Evolutionary conservation across 1,139 yeast genomes (phyloP), one percentile per base, ranked within the genome.

Genomic region (Kodamaea ohmeri): DNA sequence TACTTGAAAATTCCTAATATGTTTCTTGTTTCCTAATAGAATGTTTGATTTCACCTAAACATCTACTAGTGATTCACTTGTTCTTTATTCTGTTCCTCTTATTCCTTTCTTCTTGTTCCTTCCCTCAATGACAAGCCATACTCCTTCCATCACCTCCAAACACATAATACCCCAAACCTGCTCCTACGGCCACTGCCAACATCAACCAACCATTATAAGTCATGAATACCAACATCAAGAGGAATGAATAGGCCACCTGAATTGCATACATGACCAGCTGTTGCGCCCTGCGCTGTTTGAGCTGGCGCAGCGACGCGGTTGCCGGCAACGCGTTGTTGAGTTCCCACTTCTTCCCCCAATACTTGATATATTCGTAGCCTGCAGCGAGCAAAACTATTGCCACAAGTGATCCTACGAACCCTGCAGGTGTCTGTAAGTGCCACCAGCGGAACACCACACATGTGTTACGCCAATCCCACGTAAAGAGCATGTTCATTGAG

Each of bases 161-260:
- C 11, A 76, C 31, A 50, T 71, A 78, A 50, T 80, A 72, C 1
- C 95, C 95, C 18, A 78, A 29, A 13, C 68, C 71, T 1, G 92
- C 92, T 1, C 95, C 95, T 3, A 72, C 47, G 1, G 77, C 80
- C 19, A 83, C 84, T 2, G 90, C 80, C 12, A 78, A 39, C 92
- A 85, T 84, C 36, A 80, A 72, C 88, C 89, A 85, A 4, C 92
- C 88, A 55, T 85, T 84, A 56, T 83, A 85, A 3, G 90, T 83
- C 95, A 85, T 85, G 52, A 84, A 85, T 1, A 85, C 76, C 51
- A 83, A 71, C 95, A 85, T 85, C 48, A 85, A 61, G 68, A 83
- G 65, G 52, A 84, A 83, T 2, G 94, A 83, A 55, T 81, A 84
- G 4, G 85, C 84, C 11, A 86, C 90, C 54, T 83, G 90, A 12